phyloP scores from a whole-genome alignment of 2,329 filamentous ascomycete species.

The Helotiales sp. region DNA sequence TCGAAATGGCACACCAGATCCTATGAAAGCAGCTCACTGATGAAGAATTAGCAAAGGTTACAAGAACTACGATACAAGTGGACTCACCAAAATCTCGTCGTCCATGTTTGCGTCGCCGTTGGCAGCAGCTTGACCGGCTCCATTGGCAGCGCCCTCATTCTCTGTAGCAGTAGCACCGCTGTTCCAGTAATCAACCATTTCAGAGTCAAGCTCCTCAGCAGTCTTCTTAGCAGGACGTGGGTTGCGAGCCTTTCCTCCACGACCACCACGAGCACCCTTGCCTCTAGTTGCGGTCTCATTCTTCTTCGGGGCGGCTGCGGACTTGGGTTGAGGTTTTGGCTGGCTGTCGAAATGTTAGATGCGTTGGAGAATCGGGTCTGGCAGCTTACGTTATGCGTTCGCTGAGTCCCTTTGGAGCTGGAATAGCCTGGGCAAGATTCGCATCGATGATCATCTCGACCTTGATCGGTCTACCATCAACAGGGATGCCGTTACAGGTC shows the following conservation, averaged over 20 bases:
- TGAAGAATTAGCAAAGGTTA: slow-evolving; percentile 4
- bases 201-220: slow-evolving; percentile 89
- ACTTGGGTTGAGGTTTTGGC: slow-evolving; percentile 76
- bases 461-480: slow-evolving; percentile 90
- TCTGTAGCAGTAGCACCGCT: slow-evolving; percentile 48
- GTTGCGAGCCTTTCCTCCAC: slow-evolving; percentile 45
- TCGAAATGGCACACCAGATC: neutral
- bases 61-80: neutral
- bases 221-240: slow-evolving; percentile 80
- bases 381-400: slow-evolving; percentile 76
- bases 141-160: slow-evolving; percentile 40
- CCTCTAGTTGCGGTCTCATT: slow-evolving; percentile 56
- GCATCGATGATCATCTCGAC: slow-evolving; percentile 90
- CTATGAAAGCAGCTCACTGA: slow-evolving; percentile 1
- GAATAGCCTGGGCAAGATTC: slow-evolving; percentile 65
- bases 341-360: slow-evolving; percentile 43
- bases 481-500: slow-evolving; percentile 82
- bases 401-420: slow-evolving; percentile 71
- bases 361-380: neutral
- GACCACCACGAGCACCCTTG: slow-evolving; percentile 21
- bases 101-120: slow-evolving; percentile 64
- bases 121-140: slow-evolving; percentile 26
- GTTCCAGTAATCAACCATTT: slow-evolving; percentile 94
- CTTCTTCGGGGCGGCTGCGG: slow-evolving; percentile 73
- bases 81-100: slow-evolving; percentile 53